phyloP scores from a whole-genome alignment of 768 basidiomycete genomes.

The Boletus rubescentipes region DNA sequence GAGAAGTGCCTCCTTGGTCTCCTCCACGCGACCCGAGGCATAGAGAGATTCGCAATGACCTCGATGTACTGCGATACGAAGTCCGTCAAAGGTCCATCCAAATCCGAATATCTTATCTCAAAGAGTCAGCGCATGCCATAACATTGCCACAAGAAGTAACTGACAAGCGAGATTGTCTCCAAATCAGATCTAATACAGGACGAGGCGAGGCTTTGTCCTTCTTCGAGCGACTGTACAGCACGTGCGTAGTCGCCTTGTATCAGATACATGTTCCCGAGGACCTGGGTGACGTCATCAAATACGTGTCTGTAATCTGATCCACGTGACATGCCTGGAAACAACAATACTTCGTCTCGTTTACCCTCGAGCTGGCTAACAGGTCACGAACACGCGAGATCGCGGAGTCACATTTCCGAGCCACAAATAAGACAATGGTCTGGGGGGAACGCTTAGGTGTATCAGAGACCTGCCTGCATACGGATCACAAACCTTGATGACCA shows the following conservation, averaged over 20 bases:
- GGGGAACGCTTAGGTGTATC: not conserved
- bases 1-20: no score
- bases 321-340: not conserved
- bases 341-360: not conserved
- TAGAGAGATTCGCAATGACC: not conserved
- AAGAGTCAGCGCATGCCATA: not conserved
- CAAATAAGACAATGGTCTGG: not conserved
- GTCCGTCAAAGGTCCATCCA: conserved; percentile 3
- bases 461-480: not conserved
- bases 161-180: no score
- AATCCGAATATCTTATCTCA: conserved; percentile 4
- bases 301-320: not conserved
- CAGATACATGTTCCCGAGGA: not conserved
- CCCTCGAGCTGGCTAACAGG: no score
- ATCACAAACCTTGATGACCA: not conserved
- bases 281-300: not conserved
- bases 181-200: no score
- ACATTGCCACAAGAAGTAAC: accelerated
- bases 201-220: no score
- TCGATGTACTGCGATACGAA: not conserved
- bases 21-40: not conserved
- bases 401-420: no score
- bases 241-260: not conserved
- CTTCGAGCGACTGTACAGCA: not conserved
- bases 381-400: no score